Evolutionary conservation across 1,139 yeast species (phyloP).

Genomic region (Pneumocystis jirovecii): DNA sequence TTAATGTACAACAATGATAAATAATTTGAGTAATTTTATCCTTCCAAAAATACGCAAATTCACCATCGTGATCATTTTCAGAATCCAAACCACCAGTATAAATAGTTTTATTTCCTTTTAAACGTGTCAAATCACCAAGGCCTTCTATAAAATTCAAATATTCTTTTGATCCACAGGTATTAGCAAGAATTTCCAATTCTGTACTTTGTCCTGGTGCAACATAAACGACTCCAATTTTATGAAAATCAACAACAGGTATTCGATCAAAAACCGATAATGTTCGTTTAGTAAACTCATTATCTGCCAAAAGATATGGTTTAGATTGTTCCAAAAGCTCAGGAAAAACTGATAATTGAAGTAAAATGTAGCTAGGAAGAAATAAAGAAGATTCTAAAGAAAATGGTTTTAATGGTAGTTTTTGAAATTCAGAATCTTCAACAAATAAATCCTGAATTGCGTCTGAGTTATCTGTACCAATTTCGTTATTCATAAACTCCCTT

Average conservation of each 20-base stretch:
- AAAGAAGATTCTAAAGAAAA: not conserved
- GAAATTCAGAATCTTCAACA: not conserved
- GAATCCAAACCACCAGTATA: constrained; percentile 75
- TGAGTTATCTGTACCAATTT: not conserved
- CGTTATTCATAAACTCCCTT: not conserved
- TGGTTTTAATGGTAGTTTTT: not conserved
- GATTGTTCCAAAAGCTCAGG: constrained; percentile 19
- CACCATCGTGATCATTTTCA: constrained; percentile 56
- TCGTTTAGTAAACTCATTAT: constrained; percentile 39
- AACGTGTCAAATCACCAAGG: constrained; percentile 44
- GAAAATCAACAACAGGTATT: constrained; percentile 64
- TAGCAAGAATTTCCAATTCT: constrained; percentile 52
- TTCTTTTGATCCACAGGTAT: constrained; percentile 46
- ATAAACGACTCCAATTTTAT: constrained; percentile 64
- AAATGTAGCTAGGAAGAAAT: constrained; percentile 27
- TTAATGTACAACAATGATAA: constrained; percentile 67
- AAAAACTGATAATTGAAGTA: constrained; percentile 30
- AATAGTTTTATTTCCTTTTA: constrained; percentile 40
- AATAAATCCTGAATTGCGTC: not conserved
- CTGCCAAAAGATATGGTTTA: constrained; percentile 31
- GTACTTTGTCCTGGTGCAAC: constrained; percentile 50
- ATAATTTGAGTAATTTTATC: constrained; percentile 58
- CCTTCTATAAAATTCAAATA: constrained; percentile 45
- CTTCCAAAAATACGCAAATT: constrained; percentile 58
- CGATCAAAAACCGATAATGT: constrained; percentile 56